Evolutionary conservation across 805 yeast genomes (phyloP), one percentile per base, ranked within the genome.

Genomic region (Nakazawaea populi): DNA sequence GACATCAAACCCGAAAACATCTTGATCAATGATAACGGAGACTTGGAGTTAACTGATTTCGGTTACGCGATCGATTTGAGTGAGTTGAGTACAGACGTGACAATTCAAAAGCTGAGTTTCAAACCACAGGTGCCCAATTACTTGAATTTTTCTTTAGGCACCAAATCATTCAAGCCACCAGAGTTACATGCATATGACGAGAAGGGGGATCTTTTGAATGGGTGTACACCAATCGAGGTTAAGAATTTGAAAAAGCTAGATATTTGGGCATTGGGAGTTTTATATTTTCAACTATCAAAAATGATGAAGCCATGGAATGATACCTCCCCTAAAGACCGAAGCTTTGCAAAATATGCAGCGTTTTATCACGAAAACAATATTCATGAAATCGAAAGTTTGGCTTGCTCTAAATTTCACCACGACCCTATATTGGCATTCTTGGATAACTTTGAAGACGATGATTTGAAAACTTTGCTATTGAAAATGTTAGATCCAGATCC

Each of bases 1-100:
- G 84, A 79, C 55, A 61, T 79, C 43, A 79, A 79, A 56, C 83
- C 83, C 2, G 83, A 79, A 53, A 79, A 79, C 59, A 68, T 74
- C 42, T 59, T 79, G 27, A 70, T 79, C 42, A 80, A 73, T 56
- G 59, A 57, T 8, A 56, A 63, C 11, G 84, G 84, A 3, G 61
- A 61, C 10, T 62, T 79, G 38, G 72, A 74, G 47, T 65, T 77
- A 42, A 64, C 72, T 27, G 84, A 79, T 58, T 79, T 79, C 56
- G 82, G 83, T 3, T 77, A 73, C 62, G 72, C 78, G 11, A 49
- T 76, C 11, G 68, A 74, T 55, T 57, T 72, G 34, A 52, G 56
- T 32, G 51, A 55, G 12, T 49, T 59, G 4, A 52, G 56, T 51
- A 7, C 24, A 18, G 36, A 37, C 7, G 24, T 18, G 8, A 28